phyloP scores from a whole-genome alignment of 495 filamentous ascomycete species.

The Penicillium cosmopolitanum region DNA sequence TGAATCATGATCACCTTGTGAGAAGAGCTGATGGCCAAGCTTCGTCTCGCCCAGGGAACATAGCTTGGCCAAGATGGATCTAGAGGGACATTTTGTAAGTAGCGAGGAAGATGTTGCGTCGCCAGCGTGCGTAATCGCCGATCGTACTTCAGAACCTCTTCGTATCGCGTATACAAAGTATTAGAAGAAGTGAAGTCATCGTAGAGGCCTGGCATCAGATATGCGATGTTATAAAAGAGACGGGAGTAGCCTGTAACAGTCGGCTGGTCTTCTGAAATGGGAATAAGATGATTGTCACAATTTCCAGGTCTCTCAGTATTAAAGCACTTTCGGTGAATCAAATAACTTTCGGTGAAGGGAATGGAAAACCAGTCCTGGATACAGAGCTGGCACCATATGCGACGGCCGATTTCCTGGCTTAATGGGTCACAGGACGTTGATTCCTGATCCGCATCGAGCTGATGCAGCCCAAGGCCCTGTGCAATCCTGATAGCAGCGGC shows the following conservation, averaged over 20 bases:
- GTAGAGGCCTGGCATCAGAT: constrained; percentile 41
- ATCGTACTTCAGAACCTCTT: constrained; percentile 45
- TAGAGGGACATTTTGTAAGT: constrained; percentile 31
- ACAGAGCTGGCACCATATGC: constrained; percentile 43
- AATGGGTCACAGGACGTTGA: constrained; percentile 11
- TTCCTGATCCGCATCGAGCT: constrained; percentile 20
- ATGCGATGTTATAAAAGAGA: constrained; percentile 40
- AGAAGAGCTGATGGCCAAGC: constrained; percentile 38
- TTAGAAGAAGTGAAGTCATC: constrained; percentile 36
- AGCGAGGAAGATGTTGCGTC: constrained; percentile 30
- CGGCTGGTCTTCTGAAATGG: constrained; percentile 34
- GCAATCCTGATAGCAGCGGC: constrained; percentile 39
- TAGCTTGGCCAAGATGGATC: constrained; percentile 44
- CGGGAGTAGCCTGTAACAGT: constrained; percentile 36
- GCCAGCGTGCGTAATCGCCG: constrained; percentile 35
- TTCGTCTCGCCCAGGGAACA: constrained; percentile 39
- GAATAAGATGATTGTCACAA: constrained; percentile 38
- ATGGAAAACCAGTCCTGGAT: constrained; percentile 52
- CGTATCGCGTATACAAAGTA: constrained; percentile 40
- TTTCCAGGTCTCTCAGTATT: constrained; percentile 35
- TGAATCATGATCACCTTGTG: constrained; percentile 56
- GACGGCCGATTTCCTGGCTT: constrained; percentile 38
- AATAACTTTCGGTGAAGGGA: constrained; percentile 46
- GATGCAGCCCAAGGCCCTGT: constrained; percentile 34
- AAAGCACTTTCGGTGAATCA: constrained; percentile 37